These are phyloP conservation scores for Leccinum obscurum DNA, from an alignment of 768 basidiomycete genomes.

Conservation along the genomic window DNA sequence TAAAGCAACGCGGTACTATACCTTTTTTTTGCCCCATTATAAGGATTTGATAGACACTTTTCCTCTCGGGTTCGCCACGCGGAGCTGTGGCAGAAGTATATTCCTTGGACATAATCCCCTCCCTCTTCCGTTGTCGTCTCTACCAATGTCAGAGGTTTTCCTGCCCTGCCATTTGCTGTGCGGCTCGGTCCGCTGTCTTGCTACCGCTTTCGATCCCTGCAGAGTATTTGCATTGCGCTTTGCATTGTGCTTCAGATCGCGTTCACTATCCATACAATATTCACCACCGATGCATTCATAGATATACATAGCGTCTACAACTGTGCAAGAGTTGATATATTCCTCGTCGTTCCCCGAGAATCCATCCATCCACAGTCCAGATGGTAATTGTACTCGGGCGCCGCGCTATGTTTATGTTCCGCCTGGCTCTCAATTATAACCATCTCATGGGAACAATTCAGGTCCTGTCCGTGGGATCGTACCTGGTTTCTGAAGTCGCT, in stretches of 20 bases:
- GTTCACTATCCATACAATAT: slow-evolving; percentile 4
- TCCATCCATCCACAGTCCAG: background rate
- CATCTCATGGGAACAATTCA: background rate
- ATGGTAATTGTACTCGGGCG: background rate
- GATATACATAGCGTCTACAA: slow-evolving; percentile 3
- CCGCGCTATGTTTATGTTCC: background rate
- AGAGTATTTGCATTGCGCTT: background rate
- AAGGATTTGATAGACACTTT: background rate
- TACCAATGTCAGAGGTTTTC: background rate
- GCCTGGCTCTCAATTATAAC: background rate
- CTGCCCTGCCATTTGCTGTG: background rate
- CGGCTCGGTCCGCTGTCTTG: background rate
- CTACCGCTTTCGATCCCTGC: background rate
- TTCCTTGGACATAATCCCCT: background rate
- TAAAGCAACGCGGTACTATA: slow-evolving; percentile 23
- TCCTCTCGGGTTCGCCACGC: background rate
- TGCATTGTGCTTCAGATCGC: slow-evolving; percentile 1
- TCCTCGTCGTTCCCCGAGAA: background rate
- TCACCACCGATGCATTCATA: slow-evolving; percentile 7
- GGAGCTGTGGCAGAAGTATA: background rate
- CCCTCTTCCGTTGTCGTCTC: background rate
- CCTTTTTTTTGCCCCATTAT: background rate
- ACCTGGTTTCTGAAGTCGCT: background rate
- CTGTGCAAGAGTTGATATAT: background rate
- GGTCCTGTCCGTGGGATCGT: background rate